These are phyloP conservation scores for Pythium brassicae DNA, from an alignment of 352 stramenopile genomes.

Conservation along the genomic window DNA sequence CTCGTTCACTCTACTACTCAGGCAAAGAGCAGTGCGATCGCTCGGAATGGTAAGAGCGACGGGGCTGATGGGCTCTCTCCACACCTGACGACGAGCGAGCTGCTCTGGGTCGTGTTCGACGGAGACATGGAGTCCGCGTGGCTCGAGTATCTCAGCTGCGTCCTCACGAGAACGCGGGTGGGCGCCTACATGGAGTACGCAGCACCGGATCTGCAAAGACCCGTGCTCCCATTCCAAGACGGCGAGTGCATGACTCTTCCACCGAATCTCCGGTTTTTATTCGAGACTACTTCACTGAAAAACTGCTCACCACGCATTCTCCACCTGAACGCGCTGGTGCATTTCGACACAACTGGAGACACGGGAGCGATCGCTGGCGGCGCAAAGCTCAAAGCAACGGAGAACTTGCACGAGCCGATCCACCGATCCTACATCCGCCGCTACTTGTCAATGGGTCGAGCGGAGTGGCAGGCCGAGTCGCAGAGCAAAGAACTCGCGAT, in stretches of 20 bases:
- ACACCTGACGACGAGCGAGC: constrained; percentile 13
- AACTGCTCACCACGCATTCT: constrained; percentile 33
- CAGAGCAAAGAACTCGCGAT: constrained; percentile 3
- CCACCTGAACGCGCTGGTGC: constrained; percentile 23
- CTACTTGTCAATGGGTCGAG: constrained; percentile 21
- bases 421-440: constrained; percentile 23
- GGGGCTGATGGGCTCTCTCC: neutral
- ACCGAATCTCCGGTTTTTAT: constrained; percentile 57
- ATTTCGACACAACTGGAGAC: constrained; percentile 7
- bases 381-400: neutral
- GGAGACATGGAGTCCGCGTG: constrained; percentile 30
- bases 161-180: constrained; percentile 12
- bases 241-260: constrained; percentile 56
- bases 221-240: constrained; percentile 27
- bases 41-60: neutral
- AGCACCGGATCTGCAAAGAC: neutral
- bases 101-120: constrained; percentile 47
- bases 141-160: constrained; percentile 32
- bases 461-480: neutral
- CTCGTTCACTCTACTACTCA: constrained; percentile 5
- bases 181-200: neutral
- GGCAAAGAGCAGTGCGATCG: neutral
- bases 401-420: constrained; percentile 9
- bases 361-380: neutral
- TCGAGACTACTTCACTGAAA: constrained; percentile 41